Evolutionary conservation across 805 yeast genomes (phyloP).

Genomic region (Wickerhamomyces canadensis): DNA sequence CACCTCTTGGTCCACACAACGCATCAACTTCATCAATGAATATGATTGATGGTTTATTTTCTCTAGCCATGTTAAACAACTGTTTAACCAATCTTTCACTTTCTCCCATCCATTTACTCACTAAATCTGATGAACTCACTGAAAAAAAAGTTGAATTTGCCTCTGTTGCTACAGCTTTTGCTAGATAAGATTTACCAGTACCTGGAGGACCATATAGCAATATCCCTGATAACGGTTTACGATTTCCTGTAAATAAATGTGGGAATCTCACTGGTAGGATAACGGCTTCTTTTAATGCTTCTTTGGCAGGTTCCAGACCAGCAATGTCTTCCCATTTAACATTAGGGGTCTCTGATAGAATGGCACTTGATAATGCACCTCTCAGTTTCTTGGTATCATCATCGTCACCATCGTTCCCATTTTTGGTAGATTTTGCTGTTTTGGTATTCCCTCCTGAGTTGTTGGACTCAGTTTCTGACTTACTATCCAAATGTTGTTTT

Average conservation of each 20-base stretch:
- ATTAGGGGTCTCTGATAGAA: conserved; percentile 86
- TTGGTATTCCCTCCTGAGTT: conserved; percentile 51
- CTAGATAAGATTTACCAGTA: conserved; percentile 92
- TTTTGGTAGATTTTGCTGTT: conserved; percentile 48
- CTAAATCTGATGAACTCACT: conserved; percentile 94
- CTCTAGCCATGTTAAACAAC: conserved; percentile 91
- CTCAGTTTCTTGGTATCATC: conserved; percentile 83
- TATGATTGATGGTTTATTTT: conserved; percentile 95
- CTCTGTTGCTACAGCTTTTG: conserved; percentile 95
- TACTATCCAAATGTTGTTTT: conserved; percentile 79
- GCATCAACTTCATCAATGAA: conserved; percentile 97
- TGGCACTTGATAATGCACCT: conserved; percentile 89
- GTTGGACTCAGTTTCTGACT: conserved; percentile 31
- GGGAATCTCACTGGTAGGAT: conserved; percentile 95
- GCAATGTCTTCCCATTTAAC: conserved; percentile 98
- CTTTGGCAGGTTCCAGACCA: conserved; percentile 85
- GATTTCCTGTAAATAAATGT: conserved; percentile 78
- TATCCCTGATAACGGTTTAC: conserved; percentile 91
- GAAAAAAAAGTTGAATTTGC: conserved; percentile 92
- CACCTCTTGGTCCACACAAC: conserved; percentile 98
- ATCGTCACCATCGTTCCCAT: conserved; percentile 50
- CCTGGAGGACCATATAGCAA: conserved; percentile 98
- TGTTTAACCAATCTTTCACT: conserved; percentile 95
- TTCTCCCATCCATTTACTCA: conserved; percentile 98
- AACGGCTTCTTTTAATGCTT: conserved; percentile 89